Conservation (phyloP, 495 filamentous ascomycete species). For the Elasticomyces elasticus region DNA sequence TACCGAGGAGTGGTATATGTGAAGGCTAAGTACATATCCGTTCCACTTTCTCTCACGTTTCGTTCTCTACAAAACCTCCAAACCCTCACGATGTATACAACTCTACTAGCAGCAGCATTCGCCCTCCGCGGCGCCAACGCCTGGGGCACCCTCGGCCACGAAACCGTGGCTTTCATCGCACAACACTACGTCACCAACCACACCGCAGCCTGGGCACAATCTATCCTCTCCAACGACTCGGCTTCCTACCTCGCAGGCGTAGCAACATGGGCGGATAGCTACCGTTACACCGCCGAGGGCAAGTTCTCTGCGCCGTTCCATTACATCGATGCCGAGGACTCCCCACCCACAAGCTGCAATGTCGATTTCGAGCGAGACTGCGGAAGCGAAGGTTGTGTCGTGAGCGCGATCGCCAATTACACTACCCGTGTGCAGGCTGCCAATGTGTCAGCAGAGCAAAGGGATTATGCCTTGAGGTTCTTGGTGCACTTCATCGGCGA, state of each 20-base stretch:
- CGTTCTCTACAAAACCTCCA: not conserved
- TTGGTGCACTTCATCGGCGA: constrained; percentile 58
- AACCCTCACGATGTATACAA: not conserved
- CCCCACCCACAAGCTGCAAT: constrained; percentile 48
- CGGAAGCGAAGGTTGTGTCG: constrained; percentile 48
- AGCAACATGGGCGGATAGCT: constrained; percentile 55
- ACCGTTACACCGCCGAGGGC: constrained; percentile 49
- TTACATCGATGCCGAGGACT: constrained; percentile 63
- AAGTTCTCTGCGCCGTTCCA: constrained; percentile 51
- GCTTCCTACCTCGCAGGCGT: constrained; percentile 47
- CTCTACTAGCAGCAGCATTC: not conserved
- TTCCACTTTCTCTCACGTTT: not conserved
- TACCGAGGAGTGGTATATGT: not conserved
- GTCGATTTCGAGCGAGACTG: constrained; percentile 56
- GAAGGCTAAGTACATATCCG: not conserved
- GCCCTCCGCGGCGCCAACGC: constrained; percentile 12
- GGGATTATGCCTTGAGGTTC: constrained; percentile 48
- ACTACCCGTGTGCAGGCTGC: constrained; percentile 41
- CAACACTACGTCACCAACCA: constrained; percentile 24
- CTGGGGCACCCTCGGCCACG: constrained; percentile 32
- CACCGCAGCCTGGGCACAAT: constrained; percentile 23
- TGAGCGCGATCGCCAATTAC: constrained; percentile 50
- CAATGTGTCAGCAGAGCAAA: constrained; percentile 31
- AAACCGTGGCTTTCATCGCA: constrained; percentile 32
- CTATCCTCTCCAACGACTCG: constrained; percentile 28